Evolutionary conservation across 805 yeast species (phyloP), one percentile per base, ranked within the genome.

Genomic region (Metschnikowia santaceciliae): DNA sequence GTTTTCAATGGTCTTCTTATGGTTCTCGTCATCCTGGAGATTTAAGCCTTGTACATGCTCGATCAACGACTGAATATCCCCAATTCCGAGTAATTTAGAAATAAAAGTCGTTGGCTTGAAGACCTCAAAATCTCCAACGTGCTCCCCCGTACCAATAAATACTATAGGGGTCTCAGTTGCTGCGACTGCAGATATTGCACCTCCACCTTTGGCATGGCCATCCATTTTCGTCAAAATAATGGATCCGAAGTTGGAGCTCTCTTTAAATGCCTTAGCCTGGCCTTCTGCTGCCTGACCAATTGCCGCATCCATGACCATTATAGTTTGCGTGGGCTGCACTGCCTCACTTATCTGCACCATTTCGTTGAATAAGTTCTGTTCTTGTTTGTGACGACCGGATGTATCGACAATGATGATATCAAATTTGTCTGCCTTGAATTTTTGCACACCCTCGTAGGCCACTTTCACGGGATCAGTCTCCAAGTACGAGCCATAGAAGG

Each of bases 171-270:
- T 94, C 49, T 88, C 79, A 2, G 98, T 92, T 2, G 97, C 94
- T 2, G 99, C 99, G 49, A 92, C 97, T 0, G 99, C 99, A 37
- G 97, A 90, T 49, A 92, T 91, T 32, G 99, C 99, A 76, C 99
- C 99, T 72, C 99, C 99, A 68, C 99, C 99, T 71, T 88, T 92
- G 36, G 98, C 99, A 63, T 94, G 97, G 47, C 98, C 98, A 70
- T 92, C 99, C 95, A 92, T 84, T 68, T 92, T 92, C 20, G 99
- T 92, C 64, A 92, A 78, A 53, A 92, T 86, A 56, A 92, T 92
- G 23, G 97, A 90, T 61, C 99, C 99, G 64, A 94, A 94, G 64
- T 92, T 84, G 4, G 97, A 77, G 32, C 91, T 82, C 47, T 91
- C 96, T 69, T 92, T 94, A 74, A 92, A 92, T 0, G 99, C 99